phyloP scores from a whole-genome alignment of 805 yeast genomes.

The Wickerhamiella cacticola region DNA sequence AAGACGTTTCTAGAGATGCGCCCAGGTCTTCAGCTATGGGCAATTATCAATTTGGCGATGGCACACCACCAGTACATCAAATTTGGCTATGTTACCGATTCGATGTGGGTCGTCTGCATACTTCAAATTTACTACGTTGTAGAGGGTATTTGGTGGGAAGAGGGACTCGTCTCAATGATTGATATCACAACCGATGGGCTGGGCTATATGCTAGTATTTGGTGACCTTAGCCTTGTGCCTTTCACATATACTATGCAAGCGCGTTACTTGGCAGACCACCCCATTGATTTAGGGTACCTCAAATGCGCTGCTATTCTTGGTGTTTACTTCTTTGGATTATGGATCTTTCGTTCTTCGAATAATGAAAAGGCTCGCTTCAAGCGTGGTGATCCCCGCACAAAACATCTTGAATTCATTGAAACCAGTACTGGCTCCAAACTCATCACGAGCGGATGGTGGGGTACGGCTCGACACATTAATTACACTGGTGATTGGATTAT shows the following conservation, averaged over 20 bases:
- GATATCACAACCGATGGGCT: constrained; percentile 94
- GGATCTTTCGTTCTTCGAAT: constrained; percentile 74
- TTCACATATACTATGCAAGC: constrained; percentile 82
- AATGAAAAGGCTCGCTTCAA: constrained; percentile 75
- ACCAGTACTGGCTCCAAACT: constrained; percentile 70
- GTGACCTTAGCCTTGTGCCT: constrained; percentile 87
- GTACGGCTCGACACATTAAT: constrained; percentile 78
- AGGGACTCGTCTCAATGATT: constrained; percentile 85
- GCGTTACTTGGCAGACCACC: constrained; percentile 59
- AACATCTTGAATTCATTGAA: constrained; percentile 54
- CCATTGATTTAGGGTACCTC: constrained; percentile 40
- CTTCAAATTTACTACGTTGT: constrained; percentile 73
- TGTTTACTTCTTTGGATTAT: constrained; percentile 53
- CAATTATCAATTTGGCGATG: constrained; percentile 62
- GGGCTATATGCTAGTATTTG: constrained; percentile 92
- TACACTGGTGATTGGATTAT: constrained; percentile 93
- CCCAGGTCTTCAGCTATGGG: constrained; percentile 88
- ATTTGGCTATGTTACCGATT: constrained; percentile 51
- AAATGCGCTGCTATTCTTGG: constrained; percentile 34
- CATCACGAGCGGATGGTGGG: constrained; percentile 95
- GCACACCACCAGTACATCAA: constrained; percentile 65
- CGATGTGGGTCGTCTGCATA: constrained; percentile 53
- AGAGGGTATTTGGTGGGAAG: constrained; percentile 88
- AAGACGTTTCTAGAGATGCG: constrained; percentile 86
- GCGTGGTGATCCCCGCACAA: constrained; percentile 52